Evolutionary conservation across 345 rosid genomes (phyloP).

Genomic region (Theobroma cacao): DNA sequence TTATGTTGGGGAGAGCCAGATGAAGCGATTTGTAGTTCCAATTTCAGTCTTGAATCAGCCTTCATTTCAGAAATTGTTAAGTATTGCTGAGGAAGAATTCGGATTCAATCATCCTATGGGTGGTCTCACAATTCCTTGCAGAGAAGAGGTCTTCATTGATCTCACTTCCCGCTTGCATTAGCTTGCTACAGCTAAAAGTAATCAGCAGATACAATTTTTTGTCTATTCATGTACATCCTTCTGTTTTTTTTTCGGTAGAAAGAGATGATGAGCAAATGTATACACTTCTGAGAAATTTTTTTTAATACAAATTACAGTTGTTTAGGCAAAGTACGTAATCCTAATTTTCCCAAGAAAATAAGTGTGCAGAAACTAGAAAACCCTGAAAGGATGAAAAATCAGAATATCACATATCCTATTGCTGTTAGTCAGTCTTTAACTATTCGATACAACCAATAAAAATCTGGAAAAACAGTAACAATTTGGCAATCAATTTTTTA

Average conservation of each 20-base stretch:
- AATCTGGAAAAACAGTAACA: not conserved
- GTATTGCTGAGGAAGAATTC: slow-evolving; percentile 40
- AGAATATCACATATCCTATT: not conserved
- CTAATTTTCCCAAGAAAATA: not conserved
- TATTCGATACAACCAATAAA: not conserved
- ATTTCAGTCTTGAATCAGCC: slow-evolving; percentile 28
- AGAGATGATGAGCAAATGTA: slow-evolving; percentile 8
- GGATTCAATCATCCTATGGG: slow-evolving; percentile 36
- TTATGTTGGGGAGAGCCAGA: slow-evolving; percentile 25
- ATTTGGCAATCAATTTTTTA: too few species aligned
- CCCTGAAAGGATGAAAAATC: not conserved
- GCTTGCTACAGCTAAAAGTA: not conserved
- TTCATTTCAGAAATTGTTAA: slow-evolving; percentile 21
- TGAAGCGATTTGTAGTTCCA: slow-evolving; percentile 21
- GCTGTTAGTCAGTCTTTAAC: not conserved
- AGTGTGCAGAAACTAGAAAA: not conserved
- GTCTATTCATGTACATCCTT: slow-evolving; percentile 8
- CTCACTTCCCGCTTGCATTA: slow-evolving; percentile 26
- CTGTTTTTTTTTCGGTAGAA: not conserved
- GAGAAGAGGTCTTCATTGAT: slow-evolving; percentile 33
- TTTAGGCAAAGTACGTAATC: not conserved
- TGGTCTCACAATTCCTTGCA: slow-evolving; percentile 43
- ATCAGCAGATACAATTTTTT: not conserved
- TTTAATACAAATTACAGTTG: not conserved
- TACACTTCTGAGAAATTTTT: not conserved